Evolutionary conservation across 2,329 filamentous ascomycete species (phyloP).

Genomic region (Pyricularia grisea): DNA sequence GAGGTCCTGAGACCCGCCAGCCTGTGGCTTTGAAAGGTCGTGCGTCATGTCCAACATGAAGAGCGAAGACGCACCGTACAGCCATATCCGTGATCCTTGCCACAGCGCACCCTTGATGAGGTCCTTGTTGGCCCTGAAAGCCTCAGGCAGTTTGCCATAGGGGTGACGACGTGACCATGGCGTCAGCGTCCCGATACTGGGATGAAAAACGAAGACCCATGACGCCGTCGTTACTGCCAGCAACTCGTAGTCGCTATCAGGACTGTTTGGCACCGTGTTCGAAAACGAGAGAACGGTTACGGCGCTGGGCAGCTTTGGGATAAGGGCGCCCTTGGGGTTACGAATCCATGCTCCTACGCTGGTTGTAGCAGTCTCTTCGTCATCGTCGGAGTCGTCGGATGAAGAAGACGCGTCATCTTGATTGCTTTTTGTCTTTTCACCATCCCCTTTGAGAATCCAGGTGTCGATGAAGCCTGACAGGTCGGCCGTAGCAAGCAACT

Average conservation of each 20-base stretch:
- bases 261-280: constrained; percentile 30
- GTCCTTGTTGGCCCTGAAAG: constrained; percentile 68
- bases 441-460: constrained; percentile 48
- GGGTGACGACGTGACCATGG: constrained; percentile 83
- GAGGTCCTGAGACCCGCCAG: background rate
- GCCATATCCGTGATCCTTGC: constrained; percentile 71
- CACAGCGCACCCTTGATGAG: constrained; percentile 77
- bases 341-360: constrained; percentile 61
- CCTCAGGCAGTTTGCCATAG: constrained; percentile 60
- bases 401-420: constrained; percentile 22
- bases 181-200: constrained; percentile 65
- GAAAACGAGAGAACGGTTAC: constrained; percentile 63
- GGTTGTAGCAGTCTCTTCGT: constrained; percentile 20
- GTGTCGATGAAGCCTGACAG: constrained; percentile 79
- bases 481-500: constrained; percentile 70
- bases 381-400: constrained; percentile 17
- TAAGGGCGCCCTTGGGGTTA: constrained; percentile 59
- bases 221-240: constrained; percentile 45
- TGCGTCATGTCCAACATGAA: constrained; percentile 83
- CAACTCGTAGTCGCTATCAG: constrained; percentile 31
- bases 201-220: constrained; percentile 70
- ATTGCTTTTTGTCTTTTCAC: constrained; percentile 17
- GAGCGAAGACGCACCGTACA: constrained; percentile 79
- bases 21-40: constrained; percentile 31
- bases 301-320: constrained; percentile 57